Evolutionary conservation across 192 early-diverging fungal genomes (phyloP).

Genomic region (Globomyces pollinis-pini): DNA sequence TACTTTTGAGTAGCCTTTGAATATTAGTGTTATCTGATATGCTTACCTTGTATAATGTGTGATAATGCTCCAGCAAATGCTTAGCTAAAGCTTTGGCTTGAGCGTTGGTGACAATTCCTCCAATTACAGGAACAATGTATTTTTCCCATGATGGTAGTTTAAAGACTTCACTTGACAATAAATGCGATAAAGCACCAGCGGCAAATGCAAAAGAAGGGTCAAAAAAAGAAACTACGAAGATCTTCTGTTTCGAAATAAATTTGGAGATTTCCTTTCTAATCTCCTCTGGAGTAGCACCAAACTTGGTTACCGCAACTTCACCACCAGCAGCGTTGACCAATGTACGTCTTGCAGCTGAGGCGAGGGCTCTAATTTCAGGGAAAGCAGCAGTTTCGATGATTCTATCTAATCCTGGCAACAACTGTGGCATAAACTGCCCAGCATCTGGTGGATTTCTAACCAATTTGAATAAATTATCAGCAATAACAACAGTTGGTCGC

Average conservation of each 20-base stretch:
- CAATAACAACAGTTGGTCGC: conserved; percentile 65
- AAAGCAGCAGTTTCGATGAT: conserved; percentile 66
- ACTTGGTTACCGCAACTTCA: neutral
- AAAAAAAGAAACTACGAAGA: conserved; percentile 5
- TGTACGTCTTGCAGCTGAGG: conserved; percentile 57
- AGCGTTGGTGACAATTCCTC: neutral
- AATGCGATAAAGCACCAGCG: neutral
- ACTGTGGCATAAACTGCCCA: conserved; percentile 69
- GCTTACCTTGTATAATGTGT: neutral
- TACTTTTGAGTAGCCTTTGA: neutral
- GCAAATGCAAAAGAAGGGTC: neutral
- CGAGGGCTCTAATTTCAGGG: conserved; percentile 54
- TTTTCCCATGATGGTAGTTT: neutral
- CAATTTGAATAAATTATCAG: conserved; percentile 79
- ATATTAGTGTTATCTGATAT: neutral
- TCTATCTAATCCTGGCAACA: conserved; percentile 65
- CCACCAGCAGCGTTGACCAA: conserved; percentile 42
- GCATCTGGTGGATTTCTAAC: conserved; percentile 66
- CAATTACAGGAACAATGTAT: neutral
- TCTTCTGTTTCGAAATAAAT: neutral
- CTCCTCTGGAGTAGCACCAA: neutral
- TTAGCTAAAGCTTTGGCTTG: neutral
- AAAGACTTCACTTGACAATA: conserved; percentile 7
- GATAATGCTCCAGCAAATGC: neutral
- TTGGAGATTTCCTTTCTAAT: neutral